A percentile compares a stretch with the other conserved stretches of the same genome.
Evolutionary conservation across 2,329 filamentous ascomycete species (phyloP).

Genomic region (Talaromyces sp.): DNA sequence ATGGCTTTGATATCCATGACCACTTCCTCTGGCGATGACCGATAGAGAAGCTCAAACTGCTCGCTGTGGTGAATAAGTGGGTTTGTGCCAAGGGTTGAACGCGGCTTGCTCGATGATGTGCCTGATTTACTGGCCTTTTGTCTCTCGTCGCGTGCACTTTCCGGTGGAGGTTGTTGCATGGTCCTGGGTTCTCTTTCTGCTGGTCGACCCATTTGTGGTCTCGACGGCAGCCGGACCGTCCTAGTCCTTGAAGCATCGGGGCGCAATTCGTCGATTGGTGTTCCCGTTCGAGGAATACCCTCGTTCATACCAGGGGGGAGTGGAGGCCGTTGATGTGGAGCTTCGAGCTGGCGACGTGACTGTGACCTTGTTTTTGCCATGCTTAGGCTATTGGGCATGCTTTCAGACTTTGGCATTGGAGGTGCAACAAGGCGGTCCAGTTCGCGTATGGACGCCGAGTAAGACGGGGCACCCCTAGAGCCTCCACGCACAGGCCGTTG

Average conservation of each 20-base stretch:
- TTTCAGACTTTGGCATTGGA: slow-evolving; percentile 26
- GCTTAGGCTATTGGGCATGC: slow-evolving; percentile 25
- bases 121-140: slow-evolving; percentile 21
- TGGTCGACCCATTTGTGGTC: not conserved
- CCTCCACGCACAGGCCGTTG: slow-evolving; percentile 33
- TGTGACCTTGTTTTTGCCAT: slow-evolving; percentile 39
- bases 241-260: not conserved
- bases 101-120: slow-evolving; percentile 24
- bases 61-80: slow-evolving; percentile 35
- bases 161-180: not conserved
- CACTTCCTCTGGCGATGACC: slow-evolving; percentile 34
- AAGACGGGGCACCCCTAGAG: slow-evolving; percentile 29
- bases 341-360: slow-evolving; percentile 30
- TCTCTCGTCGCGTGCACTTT: not conserved
- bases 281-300: slow-evolving; percentile 15
- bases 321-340: slow-evolving; percentile 16
- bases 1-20: slow-evolving; percentile 34
- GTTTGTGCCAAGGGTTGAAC: slow-evolving; percentile 30
- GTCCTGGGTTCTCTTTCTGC: slow-evolving; percentile 3
- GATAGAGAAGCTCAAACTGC: slow-evolving; percentile 29
- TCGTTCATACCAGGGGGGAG: slow-evolving; percentile 15
- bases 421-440: slow-evolving; percentile 20
- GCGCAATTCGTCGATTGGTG: slow-evolving; percentile 2
- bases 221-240: slow-evolving; percentile 6
- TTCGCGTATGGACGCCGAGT: slow-evolving; percentile 28